These are phyloP conservation scores for Stachybotrys chartarum DNA, from an alignment of 2,329 filamentous ascomycete genomes.

Conservation along the genomic window DNA sequence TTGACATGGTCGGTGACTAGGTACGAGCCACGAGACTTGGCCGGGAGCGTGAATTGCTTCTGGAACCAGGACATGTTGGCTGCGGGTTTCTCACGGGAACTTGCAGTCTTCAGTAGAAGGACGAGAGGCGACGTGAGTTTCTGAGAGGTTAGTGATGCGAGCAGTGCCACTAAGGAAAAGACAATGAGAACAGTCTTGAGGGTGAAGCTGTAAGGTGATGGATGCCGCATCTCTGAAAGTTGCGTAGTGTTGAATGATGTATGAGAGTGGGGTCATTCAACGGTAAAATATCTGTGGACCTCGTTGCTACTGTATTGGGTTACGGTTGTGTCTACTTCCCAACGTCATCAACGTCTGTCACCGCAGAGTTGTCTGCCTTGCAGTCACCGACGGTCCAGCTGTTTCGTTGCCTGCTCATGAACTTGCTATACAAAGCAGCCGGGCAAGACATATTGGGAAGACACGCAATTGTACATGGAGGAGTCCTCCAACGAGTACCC, in stretches of 20 bases:
- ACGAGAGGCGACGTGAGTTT: not conserved
- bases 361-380: too few species aligned
- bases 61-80: constrained; percentile 69
- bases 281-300: too few species aligned
- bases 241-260: not conserved
- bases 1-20: constrained; percentile 76
- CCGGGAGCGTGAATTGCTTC: constrained; percentile 74
- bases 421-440: too few species aligned
- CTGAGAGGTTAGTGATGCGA: not conserved
- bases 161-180: not conserved
- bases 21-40: constrained; percentile 75
- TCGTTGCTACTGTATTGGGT: too few species aligned
- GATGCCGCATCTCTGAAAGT: not conserved
- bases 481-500: too few species aligned
- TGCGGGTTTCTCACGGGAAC: constrained; percentile 11
- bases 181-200: not conserved
- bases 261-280: not conserved
- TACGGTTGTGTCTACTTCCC: not conserved
- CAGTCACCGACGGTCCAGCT: too few species aligned
- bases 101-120: not conserved
- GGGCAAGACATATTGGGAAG: too few species aligned
- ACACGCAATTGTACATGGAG: too few species aligned
- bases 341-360: not conserved
- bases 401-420: too few species aligned
- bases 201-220: not conserved